A percentile compares a stretch with the other conserved stretches of the same genome.
Conservation (phyloP, 352 stramenopile species). For the Globisporangium cederbergense region DNA sequence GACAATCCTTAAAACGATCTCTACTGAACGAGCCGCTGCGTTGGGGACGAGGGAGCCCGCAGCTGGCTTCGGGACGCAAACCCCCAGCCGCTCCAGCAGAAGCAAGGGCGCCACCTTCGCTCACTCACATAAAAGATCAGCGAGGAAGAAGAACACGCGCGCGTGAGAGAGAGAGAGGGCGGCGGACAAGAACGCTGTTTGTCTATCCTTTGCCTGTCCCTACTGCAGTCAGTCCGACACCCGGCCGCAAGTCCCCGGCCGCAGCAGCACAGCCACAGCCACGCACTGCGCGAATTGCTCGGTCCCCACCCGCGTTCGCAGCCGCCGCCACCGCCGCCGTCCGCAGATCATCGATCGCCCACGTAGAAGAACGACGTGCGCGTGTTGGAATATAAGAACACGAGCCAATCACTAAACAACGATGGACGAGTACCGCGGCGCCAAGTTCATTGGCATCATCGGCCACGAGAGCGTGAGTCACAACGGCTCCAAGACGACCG, state of each 20-base stretch:
- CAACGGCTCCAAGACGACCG: slow-evolving; percentile 84
- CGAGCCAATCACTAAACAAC: slow-evolving; percentile 14
- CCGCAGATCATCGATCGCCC: background rate
- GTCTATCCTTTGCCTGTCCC: background rate
- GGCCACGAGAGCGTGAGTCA: slow-evolving; percentile 85
- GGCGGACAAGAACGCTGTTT: slow-evolving; percentile 9
- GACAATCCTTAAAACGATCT: too few relatives aligned
- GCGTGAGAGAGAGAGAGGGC: background rate
- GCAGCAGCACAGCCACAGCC: background rate
- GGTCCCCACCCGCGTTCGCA: background rate
- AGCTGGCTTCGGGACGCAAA: slow-evolving; percentile 9
- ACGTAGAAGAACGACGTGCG: too few relatives aligned
- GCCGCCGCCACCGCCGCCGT: background rate
- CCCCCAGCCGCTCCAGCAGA: slow-evolving; percentile 14
- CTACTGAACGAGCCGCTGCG: background rate
- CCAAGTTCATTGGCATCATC: slow-evolving; percentile 85
- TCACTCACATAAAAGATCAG: slow-evolving; percentile 20
- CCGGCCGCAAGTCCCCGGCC: background rate
- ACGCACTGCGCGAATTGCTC: background rate
- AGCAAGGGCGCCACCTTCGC: slow-evolving; percentile 1
- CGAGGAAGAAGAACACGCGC: slow-evolving; percentile 6
- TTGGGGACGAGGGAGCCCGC: background rate
- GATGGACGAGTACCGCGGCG: slow-evolving; percentile 45
- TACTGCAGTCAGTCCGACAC: background rate
- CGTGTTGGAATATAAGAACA: slow-evolving; percentile 5